A percentile compares a stretch with the other conserved stretches of the same genome.
phyloP scores from a whole-genome alignment of 768 basidiomycete genomes.

The Trametes cinnabarina region DNA sequence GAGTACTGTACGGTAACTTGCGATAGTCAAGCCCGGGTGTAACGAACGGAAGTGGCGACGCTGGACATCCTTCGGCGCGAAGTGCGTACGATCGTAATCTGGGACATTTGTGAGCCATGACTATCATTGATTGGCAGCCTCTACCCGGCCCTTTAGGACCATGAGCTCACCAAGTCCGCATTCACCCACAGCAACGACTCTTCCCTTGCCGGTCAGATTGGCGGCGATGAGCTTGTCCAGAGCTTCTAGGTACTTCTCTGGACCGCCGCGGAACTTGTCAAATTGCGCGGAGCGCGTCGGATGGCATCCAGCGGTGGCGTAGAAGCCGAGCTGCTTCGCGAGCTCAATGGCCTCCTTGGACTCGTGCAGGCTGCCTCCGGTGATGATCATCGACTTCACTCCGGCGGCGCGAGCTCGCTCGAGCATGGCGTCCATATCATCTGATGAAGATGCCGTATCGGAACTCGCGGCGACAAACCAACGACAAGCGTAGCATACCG shows the following conservation, averaged over 20 bases:
- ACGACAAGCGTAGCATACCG: conserved; percentile 38
- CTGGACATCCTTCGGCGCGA: conserved; percentile 59
- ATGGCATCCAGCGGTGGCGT: conserved; percentile 77
- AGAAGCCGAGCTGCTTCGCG: conserved; percentile 57
- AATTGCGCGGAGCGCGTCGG: conserved; percentile 75
- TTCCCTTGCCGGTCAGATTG: conserved; percentile 50
- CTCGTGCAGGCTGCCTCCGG: conserved; percentile 68
- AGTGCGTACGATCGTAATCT: conserved; percentile 80
- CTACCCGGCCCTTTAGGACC: not conserved
- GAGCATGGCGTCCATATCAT: conserved; percentile 63
- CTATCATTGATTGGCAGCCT: too few relatives aligned
- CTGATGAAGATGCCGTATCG: conserved; percentile 29
- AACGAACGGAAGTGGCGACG: conserved; percentile 59
- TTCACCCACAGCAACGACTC: conserved; percentile 74
- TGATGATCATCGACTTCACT: conserved; percentile 71
- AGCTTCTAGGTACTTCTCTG: conserved; percentile 57
- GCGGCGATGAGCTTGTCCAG: conserved; percentile 53
- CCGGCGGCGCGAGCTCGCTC: conserved; percentile 56
- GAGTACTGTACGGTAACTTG: too few relatives aligned
- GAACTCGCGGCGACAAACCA: not conserved
- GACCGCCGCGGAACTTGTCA: conserved; percentile 52
- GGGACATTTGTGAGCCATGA: not conserved
- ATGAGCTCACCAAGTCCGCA: conserved; percentile 63
- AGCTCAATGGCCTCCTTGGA: conserved; percentile 57
- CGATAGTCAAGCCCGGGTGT: too few relatives aligned